Evolutionary conservation across 202 grass and related monocot species (phyloP), one percentile per base, ranked within the genome.

Genomic region (Panicum hallii): DNA sequence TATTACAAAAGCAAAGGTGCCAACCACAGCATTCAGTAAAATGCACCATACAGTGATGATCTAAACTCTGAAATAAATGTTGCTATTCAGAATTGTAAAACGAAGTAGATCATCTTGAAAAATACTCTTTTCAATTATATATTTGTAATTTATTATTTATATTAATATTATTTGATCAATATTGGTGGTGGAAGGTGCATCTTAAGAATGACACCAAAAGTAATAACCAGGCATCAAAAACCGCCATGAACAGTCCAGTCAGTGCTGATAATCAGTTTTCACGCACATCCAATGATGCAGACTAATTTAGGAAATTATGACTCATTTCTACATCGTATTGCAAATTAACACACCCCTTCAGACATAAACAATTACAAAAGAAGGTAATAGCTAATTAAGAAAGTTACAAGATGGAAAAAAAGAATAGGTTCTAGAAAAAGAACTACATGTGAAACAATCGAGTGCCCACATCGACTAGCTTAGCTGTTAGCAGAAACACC

Each of bases 271-370:
- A 19, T 44, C 34, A 43, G 26, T 23, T 49, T 71, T 72, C 3
- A 11, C 3, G 1, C 6, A 49, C 44, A 30, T 72, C 20, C 11
- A 62, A 26, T 62, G 9, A 28, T 26, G 9, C 20, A 40, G 19
- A 63, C 2, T 64, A 83, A 64, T 64, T 34, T 53, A 83, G 30
- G 7, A 48, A 83, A 26, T 52, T 73, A 44, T 64, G 14, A 22
- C 3, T 42, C 19, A 50, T 20, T 50, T 64, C 48, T 34, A 43
- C 64, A 81, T 15, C 64, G 63, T 28, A 11, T 28, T 26, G 46
- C 28, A 53, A 13, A 34, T 13, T 40, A 50, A 63, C 2, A 62
- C 16, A 63, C 7, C 41, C 11, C 14, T 71, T 71, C 41, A 48
- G 38, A 47, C 26, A 73, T 44, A 7, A 4, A 81, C 38, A 50